Evolutionary conservation across 2,329 filamentous ascomycete species (phyloP).

Genomic region (Colletotrichum agaves): DNA sequence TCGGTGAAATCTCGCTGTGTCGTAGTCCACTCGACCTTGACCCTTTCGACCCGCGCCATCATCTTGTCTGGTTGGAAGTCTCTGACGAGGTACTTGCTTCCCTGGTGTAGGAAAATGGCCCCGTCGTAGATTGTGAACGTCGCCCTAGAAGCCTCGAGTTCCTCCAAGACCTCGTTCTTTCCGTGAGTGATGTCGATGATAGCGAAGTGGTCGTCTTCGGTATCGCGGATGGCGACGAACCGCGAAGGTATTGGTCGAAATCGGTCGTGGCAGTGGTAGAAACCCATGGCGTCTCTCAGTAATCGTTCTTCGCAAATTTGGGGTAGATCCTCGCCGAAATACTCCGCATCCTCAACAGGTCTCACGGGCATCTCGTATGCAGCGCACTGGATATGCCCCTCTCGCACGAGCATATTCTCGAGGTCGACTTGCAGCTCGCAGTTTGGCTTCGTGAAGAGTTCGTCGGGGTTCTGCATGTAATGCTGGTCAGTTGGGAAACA

Average conservation of each 20-base stretch:
- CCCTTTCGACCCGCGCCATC: slow-evolving; percentile 87
- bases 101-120: slow-evolving; percentile 96
- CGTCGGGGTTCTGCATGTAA: slow-evolving; percentile 96
- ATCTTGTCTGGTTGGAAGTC: slow-evolving; percentile 84
- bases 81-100: slow-evolving; percentile 90
- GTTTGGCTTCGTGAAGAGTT: slow-evolving; percentile 92
- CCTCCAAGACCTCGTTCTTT: slow-evolving; percentile 87
- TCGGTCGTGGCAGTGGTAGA: slow-evolving; percentile 88
- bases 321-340: slow-evolving; percentile 80
- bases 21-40: slow-evolving; percentile 95
- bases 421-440: slow-evolving; percentile 90
- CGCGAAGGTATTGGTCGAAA: slow-evolving; percentile 88
- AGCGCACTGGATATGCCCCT: slow-evolving; percentile 95
- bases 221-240: slow-evolving; percentile 89
- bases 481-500: slow-evolving; percentile 92
- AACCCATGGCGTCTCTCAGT: slow-evolving; percentile 78
- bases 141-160: slow-evolving; percentile 94
- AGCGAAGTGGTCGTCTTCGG: slow-evolving; percentile 89
- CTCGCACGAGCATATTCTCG: slow-evolving; percentile 88
- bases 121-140: slow-evolving; percentile 97
- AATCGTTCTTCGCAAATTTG: slow-evolving; percentile 80
- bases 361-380: slow-evolving; percentile 94
- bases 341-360: slow-evolving; percentile 77
- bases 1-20: slow-evolving; percentile 93
- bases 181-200: slow-evolving; percentile 89